Evolutionary conservation across 1,284 basidiomycete species (phyloP), one percentile per base, ranked within the genome.

Genomic region (Fomitopsis betulina): DNA sequence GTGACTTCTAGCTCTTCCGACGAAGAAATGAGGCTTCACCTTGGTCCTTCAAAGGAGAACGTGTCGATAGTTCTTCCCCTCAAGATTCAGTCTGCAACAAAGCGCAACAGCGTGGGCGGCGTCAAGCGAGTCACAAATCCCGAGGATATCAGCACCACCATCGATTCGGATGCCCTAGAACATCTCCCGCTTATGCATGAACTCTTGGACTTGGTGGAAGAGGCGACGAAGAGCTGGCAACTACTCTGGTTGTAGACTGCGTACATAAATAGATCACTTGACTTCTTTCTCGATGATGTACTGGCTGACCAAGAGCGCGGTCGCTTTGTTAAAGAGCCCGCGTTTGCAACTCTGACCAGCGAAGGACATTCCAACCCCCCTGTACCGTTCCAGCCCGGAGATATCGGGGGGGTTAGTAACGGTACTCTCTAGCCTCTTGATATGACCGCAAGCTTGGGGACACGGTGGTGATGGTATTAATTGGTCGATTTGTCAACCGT

Each of bases 171-270:
- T 17, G 30, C 10, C 1, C 19, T 35, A 5, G 57, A 37, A 3
- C 45, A 58, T 21, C 56, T 40, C 43, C 53, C 53, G 19, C 54
- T 47, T 6, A 38, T 55, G 37, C 53, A 15, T 35, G 57, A 54
- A 15, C 42, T 58, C 23, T 7, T 54, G 37, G n/a, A 43, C 25
- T 25, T 54, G 19, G 23, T 58, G 23, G 57, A 58, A 17, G 45
- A n/a, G 23, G 57, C 52, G 25, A 49, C 47, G 9, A 19, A 32
- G n/a, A 39, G 35, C 23, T 54, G 50, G 56, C 35, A 15, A 2
- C 35, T 37, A 37, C 35, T 37, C 12, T 37, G 35, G 13, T 37
- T 1, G 13, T 37, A 30, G 37, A 56, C 3, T 5, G 15, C 27
- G 23, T 10, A 25, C 12, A 33, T n/a, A n/a, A n/a, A n/a, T n/a